These are phyloP conservation scores for Apiospora sp. DNA, from an alignment of 2,329 filamentous ascomycete species.

Conservation along the genomic window DNA sequence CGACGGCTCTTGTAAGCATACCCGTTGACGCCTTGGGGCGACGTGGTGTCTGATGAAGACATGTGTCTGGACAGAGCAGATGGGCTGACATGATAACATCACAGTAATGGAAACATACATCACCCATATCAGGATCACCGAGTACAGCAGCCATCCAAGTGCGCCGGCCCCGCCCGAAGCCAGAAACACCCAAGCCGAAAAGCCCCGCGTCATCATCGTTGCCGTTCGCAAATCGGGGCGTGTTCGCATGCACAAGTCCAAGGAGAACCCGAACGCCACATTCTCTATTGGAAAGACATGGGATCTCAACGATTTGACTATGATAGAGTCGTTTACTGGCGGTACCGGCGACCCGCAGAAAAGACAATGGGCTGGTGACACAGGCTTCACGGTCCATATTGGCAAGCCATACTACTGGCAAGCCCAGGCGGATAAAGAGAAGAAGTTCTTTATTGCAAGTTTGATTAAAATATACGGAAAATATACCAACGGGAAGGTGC, in stretches of 20 bases:
- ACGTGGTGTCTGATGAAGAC: constrained; percentile 21
- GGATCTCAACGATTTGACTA: constrained; percentile 88
- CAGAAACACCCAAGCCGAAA: constrained; percentile 76
- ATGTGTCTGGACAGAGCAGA: neutral
- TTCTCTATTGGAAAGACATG: constrained; percentile 99
- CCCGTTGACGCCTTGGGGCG: constrained; percentile 27
- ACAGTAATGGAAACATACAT: constrained; percentile 92
- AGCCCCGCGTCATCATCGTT: constrained; percentile 90
- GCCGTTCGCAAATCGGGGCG: constrained; percentile 91
- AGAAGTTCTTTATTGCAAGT: constrained; percentile 98
- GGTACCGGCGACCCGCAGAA: constrained; percentile 62
- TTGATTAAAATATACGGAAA: constrained; percentile 96
- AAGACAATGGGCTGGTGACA: constrained; percentile 81
- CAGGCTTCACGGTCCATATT: constrained; percentile 87
- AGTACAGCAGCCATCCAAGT: constrained; percentile 85
- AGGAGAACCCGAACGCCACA: constrained; percentile 91
- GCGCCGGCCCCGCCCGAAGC: constrained; percentile 83
- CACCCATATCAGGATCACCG: constrained; percentile 90
- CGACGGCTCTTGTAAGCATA: constrained; percentile 79
- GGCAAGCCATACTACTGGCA: constrained; percentile 98
- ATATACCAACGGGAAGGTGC: constrained; percentile 87
- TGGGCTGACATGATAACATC: constrained; percentile 22
- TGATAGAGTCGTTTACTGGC: constrained; percentile 83
- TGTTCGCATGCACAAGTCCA: constrained; percentile 95
- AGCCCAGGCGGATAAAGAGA: constrained; percentile 91